Evolutionary conservation across 2,329 filamentous ascomycete species (phyloP).

Genomic region (Trichoderma brevicompactum): DNA sequence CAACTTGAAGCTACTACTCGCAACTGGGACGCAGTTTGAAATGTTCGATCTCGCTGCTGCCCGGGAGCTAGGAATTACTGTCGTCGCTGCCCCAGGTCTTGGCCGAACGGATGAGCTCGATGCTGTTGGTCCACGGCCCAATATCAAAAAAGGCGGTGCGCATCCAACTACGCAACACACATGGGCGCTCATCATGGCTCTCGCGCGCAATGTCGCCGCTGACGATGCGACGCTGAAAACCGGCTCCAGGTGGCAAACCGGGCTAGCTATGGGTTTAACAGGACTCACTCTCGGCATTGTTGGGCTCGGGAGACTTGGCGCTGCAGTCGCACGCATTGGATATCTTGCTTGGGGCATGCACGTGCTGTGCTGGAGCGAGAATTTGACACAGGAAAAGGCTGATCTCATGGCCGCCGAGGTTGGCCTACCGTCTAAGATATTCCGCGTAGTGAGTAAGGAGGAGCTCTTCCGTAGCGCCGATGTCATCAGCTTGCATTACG

Average conservation of each 20-base stretch:
- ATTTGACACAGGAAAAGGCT: conserved; percentile 65
- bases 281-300: too few species aligned
- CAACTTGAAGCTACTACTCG: conserved; percentile 66
- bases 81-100: conserved; percentile 18
- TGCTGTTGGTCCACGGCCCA: conserved; percentile 31
- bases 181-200: conserved; percentile 59
- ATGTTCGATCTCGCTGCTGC: conserved; percentile 61
- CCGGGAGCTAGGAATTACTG: conserved; percentile 43
- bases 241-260: too few species aligned
- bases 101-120: conserved; percentile 5
- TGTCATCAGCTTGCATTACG: conserved; percentile 64
- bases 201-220: conserved; percentile 61
- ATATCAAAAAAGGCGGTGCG: conserved; percentile 41
- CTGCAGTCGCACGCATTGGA: too few species aligned
- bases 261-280: too few species aligned
- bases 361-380: conserved; percentile 66
- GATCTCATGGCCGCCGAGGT: conserved; percentile 57
- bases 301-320: too few species aligned
- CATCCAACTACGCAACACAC: conserved; percentile 61
- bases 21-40: conserved; percentile 63
- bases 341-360: conserved; percentile 53
- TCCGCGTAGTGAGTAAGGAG: conserved; percentile 62
- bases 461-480: conserved; percentile 57
- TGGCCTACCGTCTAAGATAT: conserved; percentile 63
- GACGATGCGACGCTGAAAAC: conserved; percentile 42